Conservation (phyloP, 2,329 filamentous ascomycete species). For the Sarocladium brachiariae region DNA sequence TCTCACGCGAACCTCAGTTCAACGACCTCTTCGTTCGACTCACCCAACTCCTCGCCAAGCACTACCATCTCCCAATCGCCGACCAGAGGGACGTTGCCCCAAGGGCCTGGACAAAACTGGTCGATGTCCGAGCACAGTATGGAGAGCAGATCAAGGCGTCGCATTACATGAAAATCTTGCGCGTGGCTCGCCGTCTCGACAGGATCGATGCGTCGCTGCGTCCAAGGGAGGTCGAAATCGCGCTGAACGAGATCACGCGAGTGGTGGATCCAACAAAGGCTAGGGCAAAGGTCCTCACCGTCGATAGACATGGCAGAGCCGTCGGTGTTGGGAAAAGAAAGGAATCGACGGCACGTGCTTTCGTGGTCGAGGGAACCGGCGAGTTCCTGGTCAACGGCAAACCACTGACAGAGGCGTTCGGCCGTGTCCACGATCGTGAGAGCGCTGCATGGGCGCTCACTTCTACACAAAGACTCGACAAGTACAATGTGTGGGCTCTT, state of each 20-base stretch:
- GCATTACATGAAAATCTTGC: slow-evolving; percentile 71
- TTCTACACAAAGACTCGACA: slow-evolving; percentile 75
- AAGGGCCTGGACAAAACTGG: slow-evolving; percentile 73
- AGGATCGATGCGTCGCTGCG: slow-evolving; percentile 74
- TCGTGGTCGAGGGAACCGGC: slow-evolving; percentile 86
- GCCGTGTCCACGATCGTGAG: slow-evolving; percentile 85
- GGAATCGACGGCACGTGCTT: slow-evolving; percentile 76
- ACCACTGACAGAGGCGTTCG: slow-evolving; percentile 74
- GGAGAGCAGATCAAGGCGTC: slow-evolving; percentile 69
- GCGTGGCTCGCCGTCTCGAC: slow-evolving; percentile 72
- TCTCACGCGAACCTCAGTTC: slow-evolving; percentile 77
- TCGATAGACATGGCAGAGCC: slow-evolving; percentile 74
- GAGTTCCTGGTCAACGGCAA: slow-evolving; percentile 88
- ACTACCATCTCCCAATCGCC: slow-evolving; percentile 66
- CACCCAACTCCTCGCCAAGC: slow-evolving; percentile 62
- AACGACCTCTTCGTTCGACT: slow-evolving; percentile 76
- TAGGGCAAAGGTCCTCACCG: slow-evolving; percentile 50
- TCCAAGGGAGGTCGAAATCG: slow-evolving; percentile 59
- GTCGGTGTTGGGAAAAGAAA: slow-evolving; percentile 81
- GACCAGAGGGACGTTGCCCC: slow-evolving; percentile 59
- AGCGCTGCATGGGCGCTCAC: slow-evolving; percentile 89
- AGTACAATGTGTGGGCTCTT: slow-evolving; percentile 92
- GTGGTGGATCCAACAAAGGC: slow-evolving; percentile 65
- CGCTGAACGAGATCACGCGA: slow-evolving; percentile 65
- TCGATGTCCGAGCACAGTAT: slow-evolving; percentile 64